Conservation (phyloP, 176 grass and related monocot species). For the Lolium multiflorum region DNA sequence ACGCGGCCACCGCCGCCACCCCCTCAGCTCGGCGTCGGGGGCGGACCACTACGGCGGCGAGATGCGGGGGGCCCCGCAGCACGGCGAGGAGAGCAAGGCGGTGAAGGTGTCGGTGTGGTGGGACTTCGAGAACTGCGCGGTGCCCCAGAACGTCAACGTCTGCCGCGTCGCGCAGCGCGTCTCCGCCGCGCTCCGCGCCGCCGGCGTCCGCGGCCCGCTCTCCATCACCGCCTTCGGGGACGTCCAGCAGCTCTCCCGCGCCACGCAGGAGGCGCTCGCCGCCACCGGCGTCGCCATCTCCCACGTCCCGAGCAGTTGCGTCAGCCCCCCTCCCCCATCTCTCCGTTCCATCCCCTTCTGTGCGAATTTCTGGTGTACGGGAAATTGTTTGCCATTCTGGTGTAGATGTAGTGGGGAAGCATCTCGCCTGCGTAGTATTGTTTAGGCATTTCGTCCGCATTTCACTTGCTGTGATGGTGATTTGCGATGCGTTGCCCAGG, state of each 20-base stretch:
- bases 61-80: slow-evolving; percentile 30
- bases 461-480: slow-evolving; percentile 9
- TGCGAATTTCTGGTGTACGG: slow-evolving; percentile 12
- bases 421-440: not conserved
- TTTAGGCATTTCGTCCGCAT: not conserved
- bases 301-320: slow-evolving; percentile 76
- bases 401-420: not conserved
- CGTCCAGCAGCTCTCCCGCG: slow-evolving; percentile 60
- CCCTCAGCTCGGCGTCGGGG: slow-evolving; percentile 31
- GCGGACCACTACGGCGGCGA: slow-evolving; percentile 10
- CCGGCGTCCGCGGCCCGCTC: slow-evolving; percentile 77
- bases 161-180: slow-evolving; percentile 63
- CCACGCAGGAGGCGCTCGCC: slow-evolving; percentile 68
- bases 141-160: slow-evolving; percentile 68
- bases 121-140: slow-evolving; percentile 95
- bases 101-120: slow-evolving; percentile 89
- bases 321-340: not conserved
- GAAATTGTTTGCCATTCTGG: not conserved
- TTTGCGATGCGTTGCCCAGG: not conserved
- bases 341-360: not conserved
- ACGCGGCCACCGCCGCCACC: not conserved
- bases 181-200: slow-evolving; percentile 67
- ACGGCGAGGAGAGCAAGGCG: slow-evolving; percentile 52
- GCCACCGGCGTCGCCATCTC: slow-evolving; percentile 81
- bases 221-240: slow-evolving; percentile 90